These are phyloP conservation scores for Monilinia aucupariae DNA, from an alignment of 2,329 filamentous ascomycete species.

Conservation along the genomic window DNA sequence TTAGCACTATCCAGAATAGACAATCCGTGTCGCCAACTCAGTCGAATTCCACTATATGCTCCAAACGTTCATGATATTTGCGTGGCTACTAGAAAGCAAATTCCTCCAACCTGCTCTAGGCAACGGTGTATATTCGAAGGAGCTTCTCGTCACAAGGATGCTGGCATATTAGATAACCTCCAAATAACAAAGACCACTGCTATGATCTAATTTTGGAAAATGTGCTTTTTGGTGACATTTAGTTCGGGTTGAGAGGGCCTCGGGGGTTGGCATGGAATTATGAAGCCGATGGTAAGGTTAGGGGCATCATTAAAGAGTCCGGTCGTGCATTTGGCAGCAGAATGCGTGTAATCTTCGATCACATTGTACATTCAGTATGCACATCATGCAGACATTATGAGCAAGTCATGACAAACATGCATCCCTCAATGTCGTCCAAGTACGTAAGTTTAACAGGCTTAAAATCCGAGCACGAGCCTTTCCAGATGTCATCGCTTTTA, in stretches of 20 bases:
- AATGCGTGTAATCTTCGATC: background rate
- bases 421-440: background rate
- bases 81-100: background rate
- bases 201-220: no score
- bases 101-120: background rate
- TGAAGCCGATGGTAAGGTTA: background rate
- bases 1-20: background rate
- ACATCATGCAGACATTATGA: background rate
- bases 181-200: background rate
- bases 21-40: background rate
- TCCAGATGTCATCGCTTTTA: background rate
- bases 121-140: background rate
- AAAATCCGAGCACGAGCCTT: background rate
- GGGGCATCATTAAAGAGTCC: background rate
- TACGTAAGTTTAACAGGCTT: background rate
- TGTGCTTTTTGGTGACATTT: background rate
- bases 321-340: background rate
- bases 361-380: background rate
- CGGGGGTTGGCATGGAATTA: background rate
- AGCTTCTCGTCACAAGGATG: background rate
- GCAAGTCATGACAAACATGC: background rate
- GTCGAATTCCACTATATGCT: background rate
- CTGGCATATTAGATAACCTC: background rate
- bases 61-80: background rate
- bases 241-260: background rate